Evolutionary conservation across 495 filamentous ascomycete species (phyloP), one percentile per base, ranked within the genome.

Genomic region (Podospora pseudocomata): DNA sequence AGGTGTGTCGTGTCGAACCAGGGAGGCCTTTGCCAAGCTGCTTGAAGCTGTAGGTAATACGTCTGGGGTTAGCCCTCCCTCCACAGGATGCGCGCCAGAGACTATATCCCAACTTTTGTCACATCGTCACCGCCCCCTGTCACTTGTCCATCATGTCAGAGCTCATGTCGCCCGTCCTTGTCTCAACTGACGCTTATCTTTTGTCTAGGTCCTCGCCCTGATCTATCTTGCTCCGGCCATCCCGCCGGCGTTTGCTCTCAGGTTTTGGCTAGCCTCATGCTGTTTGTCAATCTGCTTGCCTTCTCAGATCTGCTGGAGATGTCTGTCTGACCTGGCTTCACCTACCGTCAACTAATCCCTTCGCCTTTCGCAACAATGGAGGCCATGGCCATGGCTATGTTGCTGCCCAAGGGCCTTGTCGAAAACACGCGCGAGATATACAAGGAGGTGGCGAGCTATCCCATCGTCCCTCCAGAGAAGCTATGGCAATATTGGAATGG

Each of bases 401-500:
- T 59, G 62, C 60, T 71, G 66, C 71, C 67, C 27, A 13, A 53
- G 76, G 80, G 84, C 64, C 77, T 86, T 61, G 74, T 86, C 57
- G 76, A 79, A 64, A 85, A 83, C 74, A 80, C 76, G 27, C 66
- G 70, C 15, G 70, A 79, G 57, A 76, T 84, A 34, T 82, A 82
- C 69, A 78, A 73, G 1, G 79, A 81, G 65, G 79, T 86, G 62
- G 82, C 81, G 65, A 80, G 81, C 71, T 83, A 83, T 76, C 70
- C 76, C 49, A 68, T 77, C 32, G 69, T 86, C 54, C 82, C 83
- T 49, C 71, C 78, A 26, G 83, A 81, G 65, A 80, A 83, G 62
- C 82, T 86, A 68, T 77, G 73, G 68, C 78, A 79, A 66, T 80
- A 81, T 67, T 86, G 83, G 76, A 81, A 82, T 73, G 83, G 84